A percentile compares a stretch with the other conserved stretches of the same genome.
Evolutionary conservation across 352 stramenopile species (phyloP).

Genomic region (Phytophthora hybrid): DNA sequence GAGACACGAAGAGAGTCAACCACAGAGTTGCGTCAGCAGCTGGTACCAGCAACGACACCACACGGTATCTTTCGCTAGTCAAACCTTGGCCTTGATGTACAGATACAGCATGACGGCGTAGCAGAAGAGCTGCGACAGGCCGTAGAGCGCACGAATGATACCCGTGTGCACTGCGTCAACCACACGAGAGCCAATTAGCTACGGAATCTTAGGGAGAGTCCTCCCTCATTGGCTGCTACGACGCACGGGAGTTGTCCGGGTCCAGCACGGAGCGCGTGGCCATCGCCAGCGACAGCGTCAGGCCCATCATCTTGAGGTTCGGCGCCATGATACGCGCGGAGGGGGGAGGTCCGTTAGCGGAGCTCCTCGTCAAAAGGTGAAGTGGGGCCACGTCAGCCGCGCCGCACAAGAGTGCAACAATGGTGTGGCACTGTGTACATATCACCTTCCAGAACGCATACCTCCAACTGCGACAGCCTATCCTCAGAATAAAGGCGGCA

Average conservation of each 20-base stretch:
- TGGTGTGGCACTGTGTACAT: constrained; percentile 9
- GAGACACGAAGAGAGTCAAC: neutral
- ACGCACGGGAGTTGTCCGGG: constrained; percentile 65
- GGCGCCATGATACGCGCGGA: constrained; percentile 56
- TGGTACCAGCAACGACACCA: neutral
- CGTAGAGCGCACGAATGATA: constrained; percentile 64
- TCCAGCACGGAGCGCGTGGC: constrained; percentile 75
- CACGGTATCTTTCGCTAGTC: neutral
- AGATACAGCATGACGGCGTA: constrained; percentile 66
- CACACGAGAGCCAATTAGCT: neutral
- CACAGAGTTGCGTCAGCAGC: too few species aligned
- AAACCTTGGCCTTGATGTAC: constrained; percentile 66
- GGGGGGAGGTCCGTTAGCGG: constrained; percentile 7
- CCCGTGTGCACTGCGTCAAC: constrained; percentile 58
- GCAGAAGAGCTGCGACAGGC: constrained; percentile 71
- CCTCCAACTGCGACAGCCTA: neutral
- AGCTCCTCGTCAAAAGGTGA: constrained; percentile 17
- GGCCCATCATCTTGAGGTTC: constrained; percentile 84
- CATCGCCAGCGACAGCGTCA: constrained; percentile 71
- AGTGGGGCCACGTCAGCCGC: constrained; percentile 23
- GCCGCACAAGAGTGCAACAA: neutral
- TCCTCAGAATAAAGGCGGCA: neutral
- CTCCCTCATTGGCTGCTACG: too few species aligned
- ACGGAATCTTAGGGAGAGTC: too few species aligned
- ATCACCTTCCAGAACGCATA: neutral